phyloP scores from a whole-genome alignment of 2,329 filamentous ascomycete genomes.

The Cytospora paraplurivora region DNA sequence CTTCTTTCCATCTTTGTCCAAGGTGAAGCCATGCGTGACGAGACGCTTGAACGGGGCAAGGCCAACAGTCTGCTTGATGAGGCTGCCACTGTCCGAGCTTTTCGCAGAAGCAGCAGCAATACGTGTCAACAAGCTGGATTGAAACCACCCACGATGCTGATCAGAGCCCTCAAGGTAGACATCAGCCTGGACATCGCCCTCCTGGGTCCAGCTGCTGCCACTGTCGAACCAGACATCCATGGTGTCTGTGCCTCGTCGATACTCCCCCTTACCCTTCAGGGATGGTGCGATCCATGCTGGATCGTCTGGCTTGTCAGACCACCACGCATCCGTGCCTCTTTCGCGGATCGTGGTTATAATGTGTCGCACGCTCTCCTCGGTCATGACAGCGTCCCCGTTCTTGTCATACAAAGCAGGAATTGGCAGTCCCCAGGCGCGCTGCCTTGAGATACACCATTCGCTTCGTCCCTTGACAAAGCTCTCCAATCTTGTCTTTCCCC shows the following conservation, averaged over 20 bases:
- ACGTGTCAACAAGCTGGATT: conserved; percentile 89
- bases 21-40: conserved; percentile 94
- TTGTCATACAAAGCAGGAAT: conserved; percentile 86
- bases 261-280: conserved; percentile 57
- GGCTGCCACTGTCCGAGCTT: conserved; percentile 38
- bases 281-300: conserved; percentile 72
- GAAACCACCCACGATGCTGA: conserved; percentile 98
- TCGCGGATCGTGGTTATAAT: conserved; percentile 78
- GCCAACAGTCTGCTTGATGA: conserved; percentile 40
- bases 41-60: conserved; percentile 78
- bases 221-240: conserved; percentile 99
- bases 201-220: conserved; percentile 84
- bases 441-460: conserved; percentile 97
- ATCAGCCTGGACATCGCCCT: conserved; percentile 62
- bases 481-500: conserved; percentile 72
- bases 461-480: conserved; percentile 85
- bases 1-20: conserved; percentile 88
- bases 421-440: conserved; percentile 94
- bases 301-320: conserved; percentile 78
- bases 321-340: conserved; percentile 91
- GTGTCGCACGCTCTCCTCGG: conserved; percentile 76
- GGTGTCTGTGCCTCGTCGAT: conserved; percentile 81
- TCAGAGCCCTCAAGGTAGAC: conserved; percentile 93
- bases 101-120: conserved; percentile 62
- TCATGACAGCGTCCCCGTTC: conserved; percentile 75